These are phyloP conservation scores for Hyphopichia burtonii DNA, from an alignment of 1,139 yeast species.

Conservation along the genomic window DNA sequence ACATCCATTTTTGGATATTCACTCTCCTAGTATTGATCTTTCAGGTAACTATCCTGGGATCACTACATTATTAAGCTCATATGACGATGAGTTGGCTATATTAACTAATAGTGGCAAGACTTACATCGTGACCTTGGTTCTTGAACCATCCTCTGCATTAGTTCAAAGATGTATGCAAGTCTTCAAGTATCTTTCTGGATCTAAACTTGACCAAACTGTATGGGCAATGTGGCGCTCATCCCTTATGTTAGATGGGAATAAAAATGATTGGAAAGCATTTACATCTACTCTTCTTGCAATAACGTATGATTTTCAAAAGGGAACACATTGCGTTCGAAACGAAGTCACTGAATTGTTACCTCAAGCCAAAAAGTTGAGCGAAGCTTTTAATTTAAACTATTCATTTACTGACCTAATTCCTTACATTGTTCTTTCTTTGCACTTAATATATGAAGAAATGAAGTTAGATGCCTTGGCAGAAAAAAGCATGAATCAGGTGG, in stretches of 20 bases:
- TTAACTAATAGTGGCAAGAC: slow-evolving; percentile 21
- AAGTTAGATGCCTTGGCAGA: slow-evolving; percentile 53
- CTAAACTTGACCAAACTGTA: slow-evolving; percentile 54
- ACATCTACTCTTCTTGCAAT: slow-evolving; percentile 50
- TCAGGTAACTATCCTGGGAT: slow-evolving; percentile 16
- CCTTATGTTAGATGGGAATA: slow-evolving; percentile 36
- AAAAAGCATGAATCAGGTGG: slow-evolving; percentile 38
- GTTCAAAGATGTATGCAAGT: slow-evolving; percentile 46
- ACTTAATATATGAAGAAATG: slow-evolving; percentile 74
- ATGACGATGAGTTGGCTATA: slow-evolving; percentile 29
- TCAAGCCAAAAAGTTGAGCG: slow-evolving; percentile 32
- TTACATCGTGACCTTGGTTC: slow-evolving; percentile 32
- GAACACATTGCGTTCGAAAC: slow-evolving; percentile 21
- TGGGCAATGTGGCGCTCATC: slow-evolving; percentile 69
- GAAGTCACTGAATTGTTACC: slow-evolving; percentile 41
- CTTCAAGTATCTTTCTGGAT: slow-evolving; percentile 56
- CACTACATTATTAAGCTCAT: slow-evolving; percentile 23
- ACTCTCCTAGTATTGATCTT: slow-evolving; percentile 42
- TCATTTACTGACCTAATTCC: slow-evolving; percentile 53
- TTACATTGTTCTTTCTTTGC: slow-evolving; percentile 66
- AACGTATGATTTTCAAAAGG: slow-evolving; percentile 40
- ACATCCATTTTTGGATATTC: slow-evolving; percentile 65
- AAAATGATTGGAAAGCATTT: slow-evolving; percentile 65
- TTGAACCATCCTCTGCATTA: slow-evolving; percentile 47
- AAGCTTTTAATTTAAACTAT: slow-evolving; percentile 28